Evolutionary conservation across 2,329 filamentous ascomycete species (phyloP).

Genomic region (Pyricularia sp.): DNA sequence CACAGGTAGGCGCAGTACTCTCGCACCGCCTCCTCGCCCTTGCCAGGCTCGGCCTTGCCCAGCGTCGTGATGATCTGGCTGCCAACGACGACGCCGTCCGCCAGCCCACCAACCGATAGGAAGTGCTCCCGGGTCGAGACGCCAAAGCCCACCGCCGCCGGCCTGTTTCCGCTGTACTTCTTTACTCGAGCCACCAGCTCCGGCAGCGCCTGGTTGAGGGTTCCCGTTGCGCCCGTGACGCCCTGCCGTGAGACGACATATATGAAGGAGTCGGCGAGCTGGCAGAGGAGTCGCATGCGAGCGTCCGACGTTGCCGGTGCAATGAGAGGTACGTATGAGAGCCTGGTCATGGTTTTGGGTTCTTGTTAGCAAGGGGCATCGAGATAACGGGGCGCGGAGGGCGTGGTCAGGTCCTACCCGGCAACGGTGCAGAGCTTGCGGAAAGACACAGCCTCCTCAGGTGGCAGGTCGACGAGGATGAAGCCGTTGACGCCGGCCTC

Average conservation of each 20-base stretch:
- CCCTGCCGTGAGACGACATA: conserved; percentile 98
- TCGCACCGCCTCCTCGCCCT: conserved; percentile 58
- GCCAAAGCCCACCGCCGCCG: conserved; percentile 89
- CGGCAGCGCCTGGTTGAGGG: conserved; percentile 72
- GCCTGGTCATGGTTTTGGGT: conserved; percentile 29
- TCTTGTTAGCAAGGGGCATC: conserved; percentile 5
- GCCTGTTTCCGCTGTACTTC: conserved; percentile 82
- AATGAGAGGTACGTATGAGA: conserved; percentile 96
- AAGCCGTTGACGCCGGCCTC: conserved; percentile 87
- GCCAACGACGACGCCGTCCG: conserved; percentile 93
- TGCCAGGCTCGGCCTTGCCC: conserved; percentile 51
- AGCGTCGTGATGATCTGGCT: conserved; percentile 88
- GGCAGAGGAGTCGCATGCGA: conserved; percentile 92
- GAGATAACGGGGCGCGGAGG: neutral
- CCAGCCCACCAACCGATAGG: conserved; percentile 68
- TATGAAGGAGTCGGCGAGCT: conserved; percentile 96
- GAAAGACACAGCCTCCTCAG: conserved; percentile 92
- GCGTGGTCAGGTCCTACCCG: conserved; percentile 40
- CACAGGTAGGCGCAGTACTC: conserved; percentile 72
- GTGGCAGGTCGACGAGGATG: conserved; percentile 91
- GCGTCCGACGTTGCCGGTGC: conserved; percentile 86
- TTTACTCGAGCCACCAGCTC: conserved; percentile 78
- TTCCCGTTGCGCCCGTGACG: conserved; percentile 83
- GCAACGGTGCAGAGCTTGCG: conserved; percentile 71
- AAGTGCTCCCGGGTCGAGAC: conserved; percentile 96